Evolutionary conservation across 768 basidiomycete genomes (phyloP).

Genomic region (Neoboletus subvelutipes): DNA sequence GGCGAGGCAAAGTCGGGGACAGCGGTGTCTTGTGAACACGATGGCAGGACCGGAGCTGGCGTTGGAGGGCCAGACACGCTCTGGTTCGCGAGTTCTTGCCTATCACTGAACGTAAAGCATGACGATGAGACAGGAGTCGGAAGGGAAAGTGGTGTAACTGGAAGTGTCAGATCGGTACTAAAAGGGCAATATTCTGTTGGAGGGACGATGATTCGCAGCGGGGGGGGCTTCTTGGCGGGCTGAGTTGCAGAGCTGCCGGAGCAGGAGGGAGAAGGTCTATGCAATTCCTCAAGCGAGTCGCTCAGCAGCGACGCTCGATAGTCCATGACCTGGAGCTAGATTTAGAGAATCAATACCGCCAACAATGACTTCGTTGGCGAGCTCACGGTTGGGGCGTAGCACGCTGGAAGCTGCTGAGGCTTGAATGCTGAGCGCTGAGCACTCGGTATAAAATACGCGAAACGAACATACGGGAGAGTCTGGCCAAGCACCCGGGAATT

Average conservation of each 20-base stretch:
- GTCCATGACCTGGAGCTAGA: constrained; percentile 19
- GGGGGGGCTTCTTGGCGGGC: constrained; percentile 15
- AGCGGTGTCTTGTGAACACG: constrained; percentile 6
- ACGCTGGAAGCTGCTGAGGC: neutral
- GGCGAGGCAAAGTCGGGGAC: constrained; percentile 25
- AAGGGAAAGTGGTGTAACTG: constrained; percentile 28
- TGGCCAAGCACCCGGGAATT: constrained; percentile 27
- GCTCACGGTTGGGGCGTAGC: constrained; percentile 1
- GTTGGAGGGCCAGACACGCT: constrained; percentile 8
- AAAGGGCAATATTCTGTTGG: constrained; percentile 36
- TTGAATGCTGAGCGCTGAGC: neutral
- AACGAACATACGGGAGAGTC: constrained; percentile 20
- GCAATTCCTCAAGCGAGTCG: constrained; percentile 17
- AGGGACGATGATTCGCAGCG: constrained; percentile 33
- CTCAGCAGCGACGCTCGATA: neutral
- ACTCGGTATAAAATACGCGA: neutral
- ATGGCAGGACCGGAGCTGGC: constrained; percentile 3
- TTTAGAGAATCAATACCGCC: neutral
- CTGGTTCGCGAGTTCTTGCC: constrained; percentile 13
- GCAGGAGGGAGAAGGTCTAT: neutral
- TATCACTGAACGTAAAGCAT: constrained; percentile 25
- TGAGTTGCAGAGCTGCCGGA: constrained; percentile 11
- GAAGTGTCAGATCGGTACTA: constrained; percentile 32
- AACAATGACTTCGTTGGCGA: neutral
- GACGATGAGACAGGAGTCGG: constrained; percentile 27